phyloP scores from a whole-genome alignment of 768 basidiomycete species.

The Amanita pallidorosea region DNA sequence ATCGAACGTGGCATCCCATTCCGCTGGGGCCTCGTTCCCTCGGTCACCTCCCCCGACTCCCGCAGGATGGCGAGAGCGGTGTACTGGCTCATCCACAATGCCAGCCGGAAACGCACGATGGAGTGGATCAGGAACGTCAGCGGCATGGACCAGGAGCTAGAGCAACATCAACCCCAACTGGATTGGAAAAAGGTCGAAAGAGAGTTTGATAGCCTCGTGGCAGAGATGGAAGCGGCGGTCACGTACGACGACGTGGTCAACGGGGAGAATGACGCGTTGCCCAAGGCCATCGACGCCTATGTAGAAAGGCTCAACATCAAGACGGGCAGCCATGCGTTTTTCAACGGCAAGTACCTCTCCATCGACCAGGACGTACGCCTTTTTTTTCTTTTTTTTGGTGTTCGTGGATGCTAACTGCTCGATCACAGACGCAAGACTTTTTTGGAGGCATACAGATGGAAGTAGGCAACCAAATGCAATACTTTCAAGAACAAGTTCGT shows the following conservation, averaged over 20 bases:
- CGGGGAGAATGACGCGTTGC: background rate
- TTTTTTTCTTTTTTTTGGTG: background rate
- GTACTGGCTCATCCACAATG: constrained; percentile 51
- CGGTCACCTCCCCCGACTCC: constrained; percentile 45
- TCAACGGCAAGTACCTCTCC: constrained; percentile 78
- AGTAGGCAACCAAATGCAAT: constrained; percentile 45
- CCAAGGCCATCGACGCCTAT: constrained; percentile 44
- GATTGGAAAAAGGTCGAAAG: background rate
- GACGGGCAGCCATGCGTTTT: constrained; percentile 47
- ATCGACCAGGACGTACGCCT: constrained; percentile 44
- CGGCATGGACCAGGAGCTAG: constrained; percentile 13
- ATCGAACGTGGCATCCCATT: constrained; percentile 67
- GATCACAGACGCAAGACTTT: constrained; percentile 39
- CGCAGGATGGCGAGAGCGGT: constrained; percentile 63
- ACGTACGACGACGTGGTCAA: constrained; percentile 14
- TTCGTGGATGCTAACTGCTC: background rate
- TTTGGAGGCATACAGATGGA: constrained; percentile 53
- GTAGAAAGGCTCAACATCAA: constrained; percentile 44
- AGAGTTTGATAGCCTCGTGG: constrained; percentile 17
- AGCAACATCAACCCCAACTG: background rate
- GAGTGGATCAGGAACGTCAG: constrained; percentile 49
- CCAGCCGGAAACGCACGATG: constrained; percentile 55
- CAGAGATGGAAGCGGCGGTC: constrained; percentile 21
- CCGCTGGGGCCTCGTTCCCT: constrained; percentile 80
- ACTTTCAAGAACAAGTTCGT: constrained; percentile 65